Percentiles rank a stretch among this genome's conserved stretches.
phyloP scores from a whole-genome alignment of 148 eudicot species.

The Rhododendron ovatum region DNA sequence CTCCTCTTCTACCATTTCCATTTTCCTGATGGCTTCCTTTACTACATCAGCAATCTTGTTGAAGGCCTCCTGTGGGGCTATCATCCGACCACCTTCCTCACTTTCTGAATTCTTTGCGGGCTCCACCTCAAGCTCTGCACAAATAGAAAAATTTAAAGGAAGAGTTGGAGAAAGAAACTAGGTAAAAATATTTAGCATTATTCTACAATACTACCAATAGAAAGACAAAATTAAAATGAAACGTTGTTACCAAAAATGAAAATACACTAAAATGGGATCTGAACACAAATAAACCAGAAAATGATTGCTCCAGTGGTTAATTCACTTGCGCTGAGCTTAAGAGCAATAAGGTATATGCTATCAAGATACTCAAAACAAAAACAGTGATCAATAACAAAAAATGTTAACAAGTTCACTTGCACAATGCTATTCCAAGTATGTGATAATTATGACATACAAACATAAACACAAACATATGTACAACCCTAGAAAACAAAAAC shows the following conservation, averaged over 20 bases:
- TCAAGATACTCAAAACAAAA: background rate
- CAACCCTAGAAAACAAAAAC: background rate
- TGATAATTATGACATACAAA: background rate
- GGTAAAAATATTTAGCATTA: background rate
- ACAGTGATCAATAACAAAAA: background rate
- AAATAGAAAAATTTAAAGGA: background rate
- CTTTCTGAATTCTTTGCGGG: slow-evolving; percentile 32
- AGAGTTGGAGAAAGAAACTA: background rate
- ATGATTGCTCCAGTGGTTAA: background rate
- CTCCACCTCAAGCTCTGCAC: slow-evolving; percentile 49
- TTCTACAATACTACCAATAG: background rate
- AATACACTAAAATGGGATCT: background rate
- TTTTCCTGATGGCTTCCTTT: slow-evolving; percentile 63
- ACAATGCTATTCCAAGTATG: background rate
- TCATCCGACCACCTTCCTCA: slow-evolving; percentile 39
- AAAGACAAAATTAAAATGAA: background rate
- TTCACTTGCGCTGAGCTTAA: background rate
- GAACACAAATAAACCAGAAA: background rate
- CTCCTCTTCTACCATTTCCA: slow-evolving; percentile 66
- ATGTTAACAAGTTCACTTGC: background rate
- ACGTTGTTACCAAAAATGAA: background rate
- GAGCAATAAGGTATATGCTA: background rate
- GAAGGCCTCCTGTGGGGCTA: slow-evolving; percentile 70
- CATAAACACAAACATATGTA: background rate
- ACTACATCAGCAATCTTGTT: slow-evolving; percentile 62